phyloP scores from a whole-genome alignment of 2,329 filamentous ascomycete species.

The Pyrenophora tritici-repentis region DNA sequence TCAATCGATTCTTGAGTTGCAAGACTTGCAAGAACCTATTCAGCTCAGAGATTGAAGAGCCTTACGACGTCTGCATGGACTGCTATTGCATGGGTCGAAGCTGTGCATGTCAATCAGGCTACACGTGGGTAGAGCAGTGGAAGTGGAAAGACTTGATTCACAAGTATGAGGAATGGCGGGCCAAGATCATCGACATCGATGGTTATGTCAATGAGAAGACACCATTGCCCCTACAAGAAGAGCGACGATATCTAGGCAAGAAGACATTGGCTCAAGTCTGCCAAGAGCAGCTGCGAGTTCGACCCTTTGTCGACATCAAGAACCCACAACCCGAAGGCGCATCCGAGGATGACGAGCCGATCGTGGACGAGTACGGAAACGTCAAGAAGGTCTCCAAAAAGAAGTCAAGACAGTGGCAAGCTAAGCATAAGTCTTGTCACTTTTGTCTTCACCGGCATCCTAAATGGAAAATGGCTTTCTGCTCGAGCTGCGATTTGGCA shows the following conservation, averaged over 20 bases:
- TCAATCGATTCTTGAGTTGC: slow-evolving; percentile 95
- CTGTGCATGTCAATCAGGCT: slow-evolving; percentile 82
- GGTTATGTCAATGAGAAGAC: slow-evolving; percentile 68
- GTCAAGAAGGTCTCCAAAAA: slow-evolving; percentile 69
- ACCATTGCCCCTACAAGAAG: slow-evolving; percentile 72
- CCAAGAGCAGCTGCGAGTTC: slow-evolving; percentile 78
- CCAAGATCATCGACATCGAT: slow-evolving; percentile 74
- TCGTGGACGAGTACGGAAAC: slow-evolving; percentile 67
- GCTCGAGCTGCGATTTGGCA: slow-evolving; percentile 72
- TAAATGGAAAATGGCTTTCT: slow-evolving; percentile 82
- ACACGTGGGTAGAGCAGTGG: slow-evolving; percentile 94
- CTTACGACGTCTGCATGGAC: slow-evolving; percentile 97
- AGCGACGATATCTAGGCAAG: slow-evolving; percentile 68
- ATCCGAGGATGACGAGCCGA: slow-evolving; percentile 57
- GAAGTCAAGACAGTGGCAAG: slow-evolving; percentile 56
- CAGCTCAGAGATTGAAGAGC: slow-evolving; percentile 73
- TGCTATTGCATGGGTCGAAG: slow-evolving; percentile 98
- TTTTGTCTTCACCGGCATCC: slow-evolving; percentile 81
- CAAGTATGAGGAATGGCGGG: slow-evolving; percentile 82
- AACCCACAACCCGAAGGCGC: slow-evolving; percentile 59
- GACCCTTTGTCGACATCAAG: slow-evolving; percentile 83
- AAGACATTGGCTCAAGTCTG: slow-evolving; percentile 92
- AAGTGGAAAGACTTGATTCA: slow-evolving; percentile 76
- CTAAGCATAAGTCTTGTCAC: slow-evolving; percentile 69
- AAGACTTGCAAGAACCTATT: slow-evolving; percentile 75